Conservation (phyloP, 495 filamentous ascomycete species). For the Chaetomium tenue region DNA sequence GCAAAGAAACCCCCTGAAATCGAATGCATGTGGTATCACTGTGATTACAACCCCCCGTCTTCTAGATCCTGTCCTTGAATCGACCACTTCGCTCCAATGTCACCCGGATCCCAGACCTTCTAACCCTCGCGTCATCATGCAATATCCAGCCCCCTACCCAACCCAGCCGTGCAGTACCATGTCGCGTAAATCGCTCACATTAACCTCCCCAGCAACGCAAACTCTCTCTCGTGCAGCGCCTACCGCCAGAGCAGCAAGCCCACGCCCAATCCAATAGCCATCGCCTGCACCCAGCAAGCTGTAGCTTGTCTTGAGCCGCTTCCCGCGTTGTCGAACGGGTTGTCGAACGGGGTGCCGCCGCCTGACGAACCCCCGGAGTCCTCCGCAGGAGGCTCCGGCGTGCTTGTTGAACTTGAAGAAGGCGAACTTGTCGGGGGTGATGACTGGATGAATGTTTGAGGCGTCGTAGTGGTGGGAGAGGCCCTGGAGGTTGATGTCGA, state of each 20-base stretch:
- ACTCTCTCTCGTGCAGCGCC: background rate
- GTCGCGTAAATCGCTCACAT: background rate
- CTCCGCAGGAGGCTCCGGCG: background rate
- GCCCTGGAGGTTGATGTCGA: constrained; percentile 13
- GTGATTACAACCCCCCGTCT: constrained; percentile 6
- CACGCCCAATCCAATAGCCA: constrained; percentile 4
- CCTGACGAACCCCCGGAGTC: constrained; percentile 8
- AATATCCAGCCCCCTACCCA: background rate
- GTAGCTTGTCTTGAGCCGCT: constrained; percentile 2
- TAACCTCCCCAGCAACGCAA: constrained; percentile 4
- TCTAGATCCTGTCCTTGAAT: background rate
- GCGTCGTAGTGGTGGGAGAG: constrained; percentile 11
- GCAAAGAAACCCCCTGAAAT: background rate
- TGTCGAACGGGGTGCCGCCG: constrained; percentile 36
- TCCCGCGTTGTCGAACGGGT: constrained; percentile 23
- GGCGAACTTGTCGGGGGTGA: background rate
- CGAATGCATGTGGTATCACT: constrained; percentile 22
- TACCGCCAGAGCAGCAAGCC: constrained; percentile 17
- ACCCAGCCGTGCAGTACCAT: background rate
- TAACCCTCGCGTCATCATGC: background rate
- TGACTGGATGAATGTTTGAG: constrained; percentile 14
- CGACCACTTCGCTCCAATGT: background rate
- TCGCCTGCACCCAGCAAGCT: background rate
- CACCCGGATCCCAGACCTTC: background rate
- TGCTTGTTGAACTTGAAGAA: constrained; percentile 2